These are phyloP conservation scores for Ustilago trichophora DNA, from an alignment of 1,284 basidiomycete species.

Conservation along the genomic window DNA sequence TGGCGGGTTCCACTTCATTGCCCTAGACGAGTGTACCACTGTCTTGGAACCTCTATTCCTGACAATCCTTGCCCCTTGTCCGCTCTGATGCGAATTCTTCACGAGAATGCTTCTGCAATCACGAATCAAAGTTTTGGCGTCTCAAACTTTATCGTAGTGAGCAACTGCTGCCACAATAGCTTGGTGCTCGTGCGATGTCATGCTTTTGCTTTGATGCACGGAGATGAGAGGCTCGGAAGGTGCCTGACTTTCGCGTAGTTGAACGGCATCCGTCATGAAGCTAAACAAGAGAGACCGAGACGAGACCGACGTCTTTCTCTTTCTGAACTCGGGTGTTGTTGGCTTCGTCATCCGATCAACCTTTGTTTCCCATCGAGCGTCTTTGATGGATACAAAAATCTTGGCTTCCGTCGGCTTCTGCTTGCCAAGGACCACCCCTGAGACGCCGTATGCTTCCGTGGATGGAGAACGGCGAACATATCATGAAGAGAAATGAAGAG, in stretches of 20 bases:
- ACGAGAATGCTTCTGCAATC: not conserved
- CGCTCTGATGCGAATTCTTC: not conserved
- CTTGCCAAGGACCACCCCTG: not conserved
- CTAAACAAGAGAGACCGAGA: constrained; percentile 2
- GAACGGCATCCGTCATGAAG: not conserved
- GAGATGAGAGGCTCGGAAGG: constrained; percentile 1
- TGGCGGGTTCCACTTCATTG: not conserved
- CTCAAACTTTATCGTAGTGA: not conserved
- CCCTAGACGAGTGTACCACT: constrained; percentile 4
- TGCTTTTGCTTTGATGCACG: not conserved
- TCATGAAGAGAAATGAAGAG: not conserved
- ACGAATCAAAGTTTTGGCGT: not conserved
- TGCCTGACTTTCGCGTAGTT: not conserved
- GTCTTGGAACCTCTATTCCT: constrained; percentile 9
- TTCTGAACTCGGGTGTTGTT: not conserved
- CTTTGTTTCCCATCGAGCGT: constrained; percentile 7
- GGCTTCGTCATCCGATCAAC: not conserved
- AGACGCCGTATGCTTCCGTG: not conserved
- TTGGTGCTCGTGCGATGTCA: not conserved
- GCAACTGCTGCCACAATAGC: constrained; percentile 6
- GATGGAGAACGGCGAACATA: not conserved
- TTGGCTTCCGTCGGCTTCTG: constrained; percentile 23
- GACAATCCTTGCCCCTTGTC: not conserved
- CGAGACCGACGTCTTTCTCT: constrained; percentile 6
- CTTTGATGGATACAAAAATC: not conserved